Percentiles rank a stretch among this genome's conserved stretches.
phyloP scores from a whole-genome alignment of 2,329 filamentous ascomycete species.

The Paraconiothyrium brasiliense region DNA sequence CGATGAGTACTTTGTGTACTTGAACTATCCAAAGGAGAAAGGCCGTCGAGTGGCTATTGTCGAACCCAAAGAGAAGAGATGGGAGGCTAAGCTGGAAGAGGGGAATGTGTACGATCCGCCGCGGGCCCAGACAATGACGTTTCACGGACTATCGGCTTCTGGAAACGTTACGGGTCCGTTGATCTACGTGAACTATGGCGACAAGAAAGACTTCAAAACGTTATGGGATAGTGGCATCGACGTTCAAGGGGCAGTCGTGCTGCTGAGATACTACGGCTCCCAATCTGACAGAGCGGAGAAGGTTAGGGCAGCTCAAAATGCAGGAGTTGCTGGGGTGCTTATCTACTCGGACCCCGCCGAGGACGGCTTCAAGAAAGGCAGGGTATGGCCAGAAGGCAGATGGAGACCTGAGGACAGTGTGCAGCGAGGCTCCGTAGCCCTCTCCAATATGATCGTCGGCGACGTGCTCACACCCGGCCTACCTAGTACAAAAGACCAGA shows the following conservation, averaged over 20 bases:
- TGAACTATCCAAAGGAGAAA: constrained; percentile 85
- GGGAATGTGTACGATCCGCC: constrained; percentile 71
- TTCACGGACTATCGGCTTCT: constrained; percentile 88
- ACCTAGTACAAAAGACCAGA: constrained; percentile 73
- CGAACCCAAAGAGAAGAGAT: constrained; percentile 71
- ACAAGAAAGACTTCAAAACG: constrained; percentile 80
- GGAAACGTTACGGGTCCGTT: constrained; percentile 87
- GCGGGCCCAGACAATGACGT: constrained; percentile 73
- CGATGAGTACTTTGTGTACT: constrained; percentile 82
- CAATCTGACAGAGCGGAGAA: constrained; percentile 80
- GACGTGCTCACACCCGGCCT: constrained; percentile 93
- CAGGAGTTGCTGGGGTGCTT: constrained; percentile 85
- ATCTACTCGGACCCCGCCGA: constrained; percentile 92
- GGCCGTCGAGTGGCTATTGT: constrained; percentile 86
- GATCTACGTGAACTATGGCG: constrained; percentile 93
- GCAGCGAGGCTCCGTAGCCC: constrained; percentile 80
- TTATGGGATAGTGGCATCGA: constrained; percentile 77
- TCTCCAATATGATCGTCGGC: constrained; percentile 84
- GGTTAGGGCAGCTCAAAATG: constrained; percentile 87
- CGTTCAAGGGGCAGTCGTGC: constrained; percentile 79
- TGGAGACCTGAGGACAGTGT: constrained; percentile 85
- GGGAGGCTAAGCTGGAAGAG: constrained; percentile 88
- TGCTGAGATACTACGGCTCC: constrained; percentile 82
- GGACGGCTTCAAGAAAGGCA: constrained; percentile 79
- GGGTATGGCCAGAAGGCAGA: constrained; percentile 77